Percentiles rank a stretch among this genome's conserved stretches.
phyloP scores from a whole-genome alignment of 129 eudicot species.

The Mikania micrantha region DNA sequence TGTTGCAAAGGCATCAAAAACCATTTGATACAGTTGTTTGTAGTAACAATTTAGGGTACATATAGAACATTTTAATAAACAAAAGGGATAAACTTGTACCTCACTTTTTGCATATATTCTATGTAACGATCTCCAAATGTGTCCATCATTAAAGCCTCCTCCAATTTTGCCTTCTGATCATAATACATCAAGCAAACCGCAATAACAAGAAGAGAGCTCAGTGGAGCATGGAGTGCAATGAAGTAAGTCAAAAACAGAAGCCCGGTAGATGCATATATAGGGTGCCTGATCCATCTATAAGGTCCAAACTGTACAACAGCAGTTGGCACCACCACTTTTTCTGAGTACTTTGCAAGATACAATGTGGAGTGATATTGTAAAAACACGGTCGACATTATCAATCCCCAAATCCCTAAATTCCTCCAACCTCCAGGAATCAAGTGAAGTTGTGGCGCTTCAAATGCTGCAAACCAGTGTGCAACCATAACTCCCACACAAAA shows the following conservation, averaged over 20 bases:
- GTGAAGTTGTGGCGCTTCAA: conserved; percentile 71
- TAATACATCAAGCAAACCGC: conserved; percentile 61
- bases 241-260: conserved; percentile 68
- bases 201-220: conserved; percentile 45
- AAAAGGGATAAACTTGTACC: conserved; percentile 83
- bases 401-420: conserved; percentile 53
- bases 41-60: conserved; percentile 14
- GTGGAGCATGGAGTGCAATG: conserved; percentile 62
- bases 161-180: conserved; percentile 65
- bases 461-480: conserved; percentile 82
- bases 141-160: conserved; percentile 70
- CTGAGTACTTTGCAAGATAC: conserved; percentile 81
- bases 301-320: conserved; percentile 88
- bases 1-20: conserved; percentile 9
- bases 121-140: conserved; percentile 56
- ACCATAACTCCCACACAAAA: conserved; percentile 49
- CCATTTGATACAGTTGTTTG: conserved; percentile 21
- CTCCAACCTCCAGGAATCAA: conserved; percentile 64
- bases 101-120: conserved; percentile 59
- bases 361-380: conserved; percentile 62
- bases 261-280: conserved; percentile 82
- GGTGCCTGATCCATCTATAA: conserved; percentile 80
- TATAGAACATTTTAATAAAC: conserved; percentile 41
- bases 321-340: conserved; percentile 82
- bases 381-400: conserved; percentile 54